phyloP scores from a whole-genome alignment of 2,329 filamentous ascomycete species.

The Penicillium sp. region DNA sequence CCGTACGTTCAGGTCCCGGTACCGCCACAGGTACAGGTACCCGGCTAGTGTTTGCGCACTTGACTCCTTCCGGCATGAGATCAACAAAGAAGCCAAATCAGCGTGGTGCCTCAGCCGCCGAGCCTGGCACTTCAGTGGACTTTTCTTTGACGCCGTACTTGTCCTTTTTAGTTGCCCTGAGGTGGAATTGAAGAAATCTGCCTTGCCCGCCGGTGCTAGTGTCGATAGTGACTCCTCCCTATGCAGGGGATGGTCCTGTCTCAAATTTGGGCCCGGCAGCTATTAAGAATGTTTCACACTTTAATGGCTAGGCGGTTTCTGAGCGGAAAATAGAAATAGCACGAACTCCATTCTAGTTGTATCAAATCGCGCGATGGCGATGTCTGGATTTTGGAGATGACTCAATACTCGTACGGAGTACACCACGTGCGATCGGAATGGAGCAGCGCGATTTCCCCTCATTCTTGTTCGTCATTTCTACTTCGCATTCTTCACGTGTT shows the following conservation, averaged over 20 bases:
- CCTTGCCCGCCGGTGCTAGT: neutral
- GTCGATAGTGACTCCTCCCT: neutral
- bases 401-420: neutral
- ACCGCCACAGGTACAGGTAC: neutral
- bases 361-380: too few relatives aligned
- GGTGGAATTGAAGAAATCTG: neutral
- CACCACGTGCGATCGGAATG: conserved; percentile 24
- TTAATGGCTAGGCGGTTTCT: neutral
- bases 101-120: too few relatives aligned
- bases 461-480: conserved; percentile 10
- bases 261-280: neutral
- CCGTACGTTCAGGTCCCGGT: too few relatives aligned
- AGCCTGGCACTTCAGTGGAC: neutral
- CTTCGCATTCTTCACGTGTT: conserved; percentile 16
- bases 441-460: conserved; percentile 11
- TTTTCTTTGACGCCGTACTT: too few relatives aligned
- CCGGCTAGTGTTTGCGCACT: conserved; percentile 7
- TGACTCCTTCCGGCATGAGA: conserved; percentile 12
- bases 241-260: conserved; percentile 2
- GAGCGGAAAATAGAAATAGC: neutral
- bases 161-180: neutral
- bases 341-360: neutral
- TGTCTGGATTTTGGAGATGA: too few relatives aligned
- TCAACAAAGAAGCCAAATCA: conserved; percentile 13
- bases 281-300: conserved; percentile 4